Evolutionary conservation across 1,139 yeast genomes (phyloP).

Genomic region (Yamadazyma buinensis): DNA sequence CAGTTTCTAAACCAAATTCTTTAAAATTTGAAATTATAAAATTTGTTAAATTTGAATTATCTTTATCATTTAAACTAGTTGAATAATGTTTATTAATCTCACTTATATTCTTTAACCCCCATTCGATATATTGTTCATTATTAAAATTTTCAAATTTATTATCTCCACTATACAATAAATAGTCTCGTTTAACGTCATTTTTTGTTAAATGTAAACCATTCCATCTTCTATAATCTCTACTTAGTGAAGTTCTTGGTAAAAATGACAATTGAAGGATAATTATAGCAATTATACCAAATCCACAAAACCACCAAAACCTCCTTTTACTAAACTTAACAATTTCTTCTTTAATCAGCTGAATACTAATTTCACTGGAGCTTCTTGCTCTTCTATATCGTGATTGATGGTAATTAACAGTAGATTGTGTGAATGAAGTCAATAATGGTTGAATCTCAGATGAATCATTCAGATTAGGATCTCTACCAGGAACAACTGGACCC

Average conservation of each 20-base stretch:
- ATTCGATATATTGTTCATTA: conserved; percentile 26
- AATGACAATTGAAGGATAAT: conserved; percentile 66
- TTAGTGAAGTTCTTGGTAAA: conserved; percentile 80
- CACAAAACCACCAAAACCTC: conserved; percentile 51
- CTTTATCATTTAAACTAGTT: conserved; percentile 24
- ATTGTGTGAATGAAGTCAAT: not conserved
- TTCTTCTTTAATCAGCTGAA: conserved; percentile 11
- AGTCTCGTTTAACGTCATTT: conserved; percentile 56
- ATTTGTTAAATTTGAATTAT: conserved; percentile 23
- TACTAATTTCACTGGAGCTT: conserved; percentile 7
- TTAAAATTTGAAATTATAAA: conserved; percentile 26
- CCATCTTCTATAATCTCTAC: conserved; percentile 76
- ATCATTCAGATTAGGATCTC: not conserved
- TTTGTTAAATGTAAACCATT: conserved; percentile 62
- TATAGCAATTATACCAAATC: conserved; percentile 51
- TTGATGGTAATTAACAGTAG: not conserved
- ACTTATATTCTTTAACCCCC: conserved; percentile 25
- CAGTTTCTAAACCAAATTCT: conserved; percentile 25
- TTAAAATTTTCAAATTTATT: conserved; percentile 20
- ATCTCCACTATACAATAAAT: conserved; percentile 22
- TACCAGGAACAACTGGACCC: not conserved
- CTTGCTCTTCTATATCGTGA: conserved; percentile 5
- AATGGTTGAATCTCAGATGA: conserved; percentile 2
- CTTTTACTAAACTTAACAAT: conserved; percentile 22
- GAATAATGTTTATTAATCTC: conserved; percentile 14